A percentile compares a stretch with the other conserved stretches of the same genome.
These are phyloP conservation scores for Boletus fagicola DNA, from an alignment of 768 basidiomycete genomes.

Conservation along the genomic window DNA sequence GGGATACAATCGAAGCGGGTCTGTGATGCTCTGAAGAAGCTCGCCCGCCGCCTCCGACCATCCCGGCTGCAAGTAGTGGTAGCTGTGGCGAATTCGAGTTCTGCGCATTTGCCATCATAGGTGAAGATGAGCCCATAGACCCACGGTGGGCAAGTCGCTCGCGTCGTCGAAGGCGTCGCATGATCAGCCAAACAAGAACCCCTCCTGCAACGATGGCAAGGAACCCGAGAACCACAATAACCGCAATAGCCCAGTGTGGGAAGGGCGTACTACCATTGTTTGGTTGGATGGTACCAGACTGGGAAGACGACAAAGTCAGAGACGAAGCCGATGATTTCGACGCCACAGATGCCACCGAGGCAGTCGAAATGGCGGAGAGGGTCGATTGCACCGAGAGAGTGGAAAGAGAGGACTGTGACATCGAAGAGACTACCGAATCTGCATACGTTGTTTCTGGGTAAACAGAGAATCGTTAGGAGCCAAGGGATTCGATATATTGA, in stretches of 20 bases:
- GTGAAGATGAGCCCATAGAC: slow-evolving; percentile 76
- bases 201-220: slow-evolving; percentile 73
- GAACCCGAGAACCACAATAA: slow-evolving; percentile 83
- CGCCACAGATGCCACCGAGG: slow-evolving; percentile 39
- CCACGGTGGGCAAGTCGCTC: slow-evolving; percentile 55
- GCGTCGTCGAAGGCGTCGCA: slow-evolving; percentile 63
- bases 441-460: slow-evolving; percentile 70
- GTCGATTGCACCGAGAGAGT: slow-evolving; percentile 35
- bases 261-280: slow-evolving; percentile 43
- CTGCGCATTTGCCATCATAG: slow-evolving; percentile 74
- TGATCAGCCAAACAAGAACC: slow-evolving; percentile 67
- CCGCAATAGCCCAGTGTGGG: slow-evolving; percentile 90
- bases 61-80: slow-evolving; percentile 43
- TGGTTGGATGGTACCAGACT: slow-evolving; percentile 48
- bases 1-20: slow-evolving; percentile 44
- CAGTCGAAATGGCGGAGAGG: slow-evolving; percentile 34
- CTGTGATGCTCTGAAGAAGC: slow-evolving; percentile 34
- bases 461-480: slow-evolving; percentile 10
- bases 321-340: slow-evolving; percentile 37
- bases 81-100: slow-evolving; percentile 42
- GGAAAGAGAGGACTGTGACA: slow-evolving; percentile 39
- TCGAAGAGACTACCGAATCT: slow-evolving; percentile 61
- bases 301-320: slow-evolving; percentile 16
- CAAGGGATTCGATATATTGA: neutral
- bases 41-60: slow-evolving; percentile 34